Evolutionary conservation across 495 filamentous ascomycete species (phyloP), one percentile per base, ranked within the genome.

Genomic region (Acidiella bohemica): DNA sequence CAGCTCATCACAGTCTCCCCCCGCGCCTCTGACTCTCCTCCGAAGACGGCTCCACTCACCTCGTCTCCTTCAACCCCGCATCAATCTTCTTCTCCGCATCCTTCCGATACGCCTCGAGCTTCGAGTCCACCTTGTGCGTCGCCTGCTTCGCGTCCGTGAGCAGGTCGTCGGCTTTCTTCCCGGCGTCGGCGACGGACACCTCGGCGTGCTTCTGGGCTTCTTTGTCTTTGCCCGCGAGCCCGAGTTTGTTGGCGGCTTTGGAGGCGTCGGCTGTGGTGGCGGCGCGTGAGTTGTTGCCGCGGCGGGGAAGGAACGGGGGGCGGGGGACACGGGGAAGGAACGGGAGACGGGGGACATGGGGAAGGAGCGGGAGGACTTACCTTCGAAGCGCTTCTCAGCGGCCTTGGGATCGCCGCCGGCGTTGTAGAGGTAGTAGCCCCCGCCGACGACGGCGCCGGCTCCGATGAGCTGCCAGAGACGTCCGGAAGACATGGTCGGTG

Each of bases 361-460:
- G 20, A 29, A 28, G 32, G 23, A 14, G n/a, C 11, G 23, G 19
- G 4, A 20, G 21, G 8, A 14, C 68, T 36, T 61, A 93, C 90
- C 68, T 66, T 93, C 84, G 47, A 81, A 67, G 44, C 86, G 61
- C 66, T 87, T 81, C 68, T 80, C 71, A 9, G 88, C 88, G 20
- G 71, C 72, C 42, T 80, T 76, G n/a, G 82, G 72, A 56, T 79
- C 68, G 25, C 90, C 90, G 36, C 87, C 86, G 0, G 88, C 82
- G 17, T 64, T 68, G 63, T 94, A 96, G 38, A 96, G 68, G 67
- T 96, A 97, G 71, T 95, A 95, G 12, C 79, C 88, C 30, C 73
- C 67, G 27, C 73, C 74, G 41, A 74, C 79, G 13, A 70, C 80
- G 30, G 70, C 78, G 11, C 66, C 70, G 34, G 75, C 53, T 45